These are phyloP conservation scores for Chlorella ohadii DNA, from an alignment of 139 green algal genomes.

Conservation along the genomic window DNA sequence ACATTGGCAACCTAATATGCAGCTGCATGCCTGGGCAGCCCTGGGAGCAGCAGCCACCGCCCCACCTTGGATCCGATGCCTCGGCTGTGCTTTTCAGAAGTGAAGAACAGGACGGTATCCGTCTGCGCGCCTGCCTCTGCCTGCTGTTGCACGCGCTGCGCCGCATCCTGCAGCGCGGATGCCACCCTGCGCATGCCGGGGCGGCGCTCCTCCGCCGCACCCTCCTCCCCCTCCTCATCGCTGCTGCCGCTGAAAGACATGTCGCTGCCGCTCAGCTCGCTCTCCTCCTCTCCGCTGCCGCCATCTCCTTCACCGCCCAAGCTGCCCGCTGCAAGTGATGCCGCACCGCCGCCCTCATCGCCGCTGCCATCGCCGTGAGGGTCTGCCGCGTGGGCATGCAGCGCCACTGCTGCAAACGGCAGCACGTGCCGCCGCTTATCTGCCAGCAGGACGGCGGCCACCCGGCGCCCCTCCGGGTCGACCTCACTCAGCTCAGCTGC, in stretches of 20 bases:
- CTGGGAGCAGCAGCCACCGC: not conserved
- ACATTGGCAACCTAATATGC: too few species aligned
- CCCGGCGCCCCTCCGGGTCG: not conserved
- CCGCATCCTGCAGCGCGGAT: conserved; percentile 5
- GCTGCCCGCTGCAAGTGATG: not conserved
- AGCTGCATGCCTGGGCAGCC: too few species aligned
- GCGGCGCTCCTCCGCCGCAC: not conserved
- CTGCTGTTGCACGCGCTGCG: not conserved
- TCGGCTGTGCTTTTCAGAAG: conserved; percentile 15
- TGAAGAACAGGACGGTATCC: conserved; percentile 14
- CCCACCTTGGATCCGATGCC: conserved; percentile 37
- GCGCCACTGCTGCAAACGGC: conserved; percentile 3
- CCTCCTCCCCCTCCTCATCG: not conserved
- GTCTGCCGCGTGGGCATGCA: not conserved
- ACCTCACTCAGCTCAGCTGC: conserved; percentile 14
- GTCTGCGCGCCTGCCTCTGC: conserved; percentile 22
- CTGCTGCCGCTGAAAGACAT: not conserved
- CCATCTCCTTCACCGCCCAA: not conserved
- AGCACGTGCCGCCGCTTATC: not conserved
- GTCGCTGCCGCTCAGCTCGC: not conserved
- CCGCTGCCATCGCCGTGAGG: not conserved
- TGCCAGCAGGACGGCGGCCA: not conserved
- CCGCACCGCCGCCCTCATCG: not conserved
- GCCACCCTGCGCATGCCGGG: not conserved
- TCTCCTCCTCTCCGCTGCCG: not conserved